Evolutionary conservation across 2,329 filamentous ascomycete species (phyloP).

Genomic region (Pseudocercospora musae): DNA sequence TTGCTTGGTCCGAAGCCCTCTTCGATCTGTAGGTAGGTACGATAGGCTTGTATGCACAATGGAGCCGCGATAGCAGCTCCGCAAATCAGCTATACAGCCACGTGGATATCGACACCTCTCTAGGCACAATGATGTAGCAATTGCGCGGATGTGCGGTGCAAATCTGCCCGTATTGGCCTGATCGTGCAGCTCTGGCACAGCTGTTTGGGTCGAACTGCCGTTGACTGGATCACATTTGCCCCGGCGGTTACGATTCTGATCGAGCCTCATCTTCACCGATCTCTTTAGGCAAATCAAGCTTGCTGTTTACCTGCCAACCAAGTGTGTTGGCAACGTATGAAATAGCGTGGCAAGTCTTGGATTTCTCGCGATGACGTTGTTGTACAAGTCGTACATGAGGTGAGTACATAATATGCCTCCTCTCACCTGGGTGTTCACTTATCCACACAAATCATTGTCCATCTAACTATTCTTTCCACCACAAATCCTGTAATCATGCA

Average conservation of each 20-base stretch:
- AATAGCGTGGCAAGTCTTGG: slow-evolving; percentile 1
- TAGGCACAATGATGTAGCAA: not conserved
- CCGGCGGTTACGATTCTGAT: not conserved
- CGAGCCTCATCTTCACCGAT: not conserved
- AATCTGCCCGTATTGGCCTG: not conserved
- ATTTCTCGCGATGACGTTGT: not conserved
- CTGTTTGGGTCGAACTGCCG: slow-evolving; percentile 1
- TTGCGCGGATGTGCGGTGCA: not conserved
- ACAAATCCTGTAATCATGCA: slow-evolving; percentile 51
- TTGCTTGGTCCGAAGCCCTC: not conserved
- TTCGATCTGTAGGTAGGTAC: not conserved
- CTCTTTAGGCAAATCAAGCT: slow-evolving; percentile 2
- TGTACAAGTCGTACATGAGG: not conserved
- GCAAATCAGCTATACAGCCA: not conserved
- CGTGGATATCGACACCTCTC: not conserved
- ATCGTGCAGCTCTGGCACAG: slow-evolving; percentile 1
- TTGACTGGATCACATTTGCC: not conserved
- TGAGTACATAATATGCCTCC: slow-evolving; percentile 3
- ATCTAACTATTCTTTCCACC: not conserved
- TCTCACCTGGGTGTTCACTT: not conserved
- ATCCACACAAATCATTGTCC: not conserved
- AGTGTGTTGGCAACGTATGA: not conserved
- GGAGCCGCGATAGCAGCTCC: not conserved
- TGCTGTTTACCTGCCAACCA: not conserved
- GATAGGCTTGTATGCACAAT: not conserved